phyloP scores from a whole-genome alignment of 2,329 filamentous ascomycete species.

The Mycosphaerella arachidis region DNA sequence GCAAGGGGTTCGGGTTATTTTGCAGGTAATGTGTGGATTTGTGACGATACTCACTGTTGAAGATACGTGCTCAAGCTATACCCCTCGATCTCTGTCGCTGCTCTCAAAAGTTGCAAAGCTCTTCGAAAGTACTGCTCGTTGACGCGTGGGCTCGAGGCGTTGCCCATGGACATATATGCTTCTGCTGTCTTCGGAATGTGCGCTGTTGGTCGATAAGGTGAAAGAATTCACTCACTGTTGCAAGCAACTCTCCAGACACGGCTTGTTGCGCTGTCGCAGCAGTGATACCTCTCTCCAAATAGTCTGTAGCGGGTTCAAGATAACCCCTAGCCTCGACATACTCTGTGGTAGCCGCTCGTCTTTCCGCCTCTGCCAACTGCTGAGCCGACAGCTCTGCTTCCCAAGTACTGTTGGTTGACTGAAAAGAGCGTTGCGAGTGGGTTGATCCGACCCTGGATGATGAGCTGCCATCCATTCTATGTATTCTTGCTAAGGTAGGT shows the following conservation, averaged over 20 bases:
- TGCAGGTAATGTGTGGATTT: too few species aligned
- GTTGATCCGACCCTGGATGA: constrained; percentile 35
- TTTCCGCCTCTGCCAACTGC: constrained; percentile 37
- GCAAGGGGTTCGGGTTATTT: too few species aligned
- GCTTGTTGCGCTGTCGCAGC: constrained; percentile 38
- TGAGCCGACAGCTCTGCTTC: constrained; percentile 22
- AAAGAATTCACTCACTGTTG: constrained; percentile 37
- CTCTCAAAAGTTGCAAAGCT: constrained; percentile 45
- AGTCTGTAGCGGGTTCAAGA: constrained; percentile 50
- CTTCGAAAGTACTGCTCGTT: constrained; percentile 45
- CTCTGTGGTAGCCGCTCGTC: constrained; percentile 37
- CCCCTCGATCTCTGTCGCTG: constrained; percentile 39
- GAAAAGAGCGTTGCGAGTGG: constrained; percentile 31
- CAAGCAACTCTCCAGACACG: constrained; percentile 42
- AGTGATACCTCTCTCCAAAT: constrained; percentile 45
- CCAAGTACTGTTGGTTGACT: constrained; percentile 15
- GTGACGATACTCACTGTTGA: constrained; percentile 38
- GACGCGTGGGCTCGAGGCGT: constrained; percentile 43
- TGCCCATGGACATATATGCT: constrained; percentile 51
- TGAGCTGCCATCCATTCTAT: constrained; percentile 40
- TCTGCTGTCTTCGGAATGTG: constrained; percentile 42
- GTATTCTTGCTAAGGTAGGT: constrained; percentile 45
- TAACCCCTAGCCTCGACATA: constrained; percentile 51
- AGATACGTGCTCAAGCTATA: constrained; percentile 44
- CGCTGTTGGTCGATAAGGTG: neutral